Conservation (phyloP, 2,329 filamentous ascomycete species). For the Ceratocystis alfenasii region DNA sequence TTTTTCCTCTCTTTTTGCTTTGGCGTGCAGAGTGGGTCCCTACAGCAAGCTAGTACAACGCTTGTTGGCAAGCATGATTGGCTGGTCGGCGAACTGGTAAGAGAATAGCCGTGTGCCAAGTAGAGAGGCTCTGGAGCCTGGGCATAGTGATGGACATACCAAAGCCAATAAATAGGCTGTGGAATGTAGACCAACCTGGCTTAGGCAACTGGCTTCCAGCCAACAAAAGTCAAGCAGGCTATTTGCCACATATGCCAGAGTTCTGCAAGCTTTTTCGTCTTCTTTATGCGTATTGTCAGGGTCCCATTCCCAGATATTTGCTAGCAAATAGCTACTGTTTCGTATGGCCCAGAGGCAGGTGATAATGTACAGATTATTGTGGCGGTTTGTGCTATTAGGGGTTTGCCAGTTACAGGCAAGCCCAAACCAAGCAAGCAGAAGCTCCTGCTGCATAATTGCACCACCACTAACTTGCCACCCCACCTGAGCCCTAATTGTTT, state of each 20-base stretch:
- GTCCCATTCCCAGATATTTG: too few species aligned
- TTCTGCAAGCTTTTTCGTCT: too few species aligned
- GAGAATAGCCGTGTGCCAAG: not conserved
- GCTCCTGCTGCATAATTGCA: not conserved
- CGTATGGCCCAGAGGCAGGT: not conserved
- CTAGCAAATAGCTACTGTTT: too few species aligned
- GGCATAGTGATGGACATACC: not conserved
- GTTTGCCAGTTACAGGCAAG: not conserved
- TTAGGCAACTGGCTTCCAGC: too few species aligned
- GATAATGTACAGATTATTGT: too few species aligned
- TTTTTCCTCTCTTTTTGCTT: not conserved
- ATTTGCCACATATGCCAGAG: too few species aligned
- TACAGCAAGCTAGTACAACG: not conserved
- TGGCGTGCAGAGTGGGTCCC: not conserved
- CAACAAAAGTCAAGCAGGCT: too few species aligned
- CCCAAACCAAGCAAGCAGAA: not conserved
- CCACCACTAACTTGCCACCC: slow-evolving; percentile 19
- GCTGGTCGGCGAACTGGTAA: not conserved
- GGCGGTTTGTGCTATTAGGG: too few species aligned
- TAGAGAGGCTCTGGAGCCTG: not conserved
- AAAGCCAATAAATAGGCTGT: too few species aligned
- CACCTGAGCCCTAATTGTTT: slow-evolving; percentile 21
- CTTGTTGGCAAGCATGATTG: not conserved
- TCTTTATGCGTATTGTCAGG: too few species aligned
- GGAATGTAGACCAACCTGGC: too few species aligned